A percentile compares a stretch with the other conserved stretches of the same genome.
These are phyloP conservation scores for Penstemon newberryi DNA, from an alignment of 257 asterid species.

Conservation along the genomic window DNA sequence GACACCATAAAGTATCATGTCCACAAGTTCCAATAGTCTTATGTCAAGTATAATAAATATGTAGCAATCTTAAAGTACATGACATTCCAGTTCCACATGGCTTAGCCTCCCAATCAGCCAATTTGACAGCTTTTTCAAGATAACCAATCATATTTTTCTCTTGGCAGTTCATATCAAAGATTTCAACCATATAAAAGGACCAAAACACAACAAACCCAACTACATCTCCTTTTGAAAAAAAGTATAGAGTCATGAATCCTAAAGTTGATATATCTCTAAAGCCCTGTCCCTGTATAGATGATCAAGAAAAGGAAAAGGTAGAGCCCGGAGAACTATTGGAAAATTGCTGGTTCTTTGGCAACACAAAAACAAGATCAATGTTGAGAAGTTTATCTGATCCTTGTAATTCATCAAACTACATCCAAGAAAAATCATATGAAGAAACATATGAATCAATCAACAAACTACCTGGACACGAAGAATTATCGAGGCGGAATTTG, in stretches of 20 bases:
- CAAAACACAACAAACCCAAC: constrained; percentile 26
- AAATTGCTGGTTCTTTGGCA: constrained; percentile 19
- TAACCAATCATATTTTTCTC: not conserved
- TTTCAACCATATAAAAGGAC: not conserved
- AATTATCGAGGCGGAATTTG: not conserved
- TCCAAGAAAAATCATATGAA: constrained; percentile 31
- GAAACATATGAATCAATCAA: constrained; percentile 39
- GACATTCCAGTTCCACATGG: constrained; percentile 40
- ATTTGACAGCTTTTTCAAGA: constrained; percentile 23
- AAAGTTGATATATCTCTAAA: not conserved
- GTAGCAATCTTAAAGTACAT: constrained; percentile 18
- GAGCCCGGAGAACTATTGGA: constrained; percentile 21
- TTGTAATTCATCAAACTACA: constrained; percentile 30
- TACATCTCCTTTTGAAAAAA: constrained; percentile 34
- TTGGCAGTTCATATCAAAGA: not conserved
- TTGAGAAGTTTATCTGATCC: constrained; percentile 42
- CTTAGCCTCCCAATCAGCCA: constrained; percentile 17
- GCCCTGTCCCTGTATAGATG: too few relatives aligned
- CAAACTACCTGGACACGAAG: constrained; percentile 14
- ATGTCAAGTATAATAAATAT: constrained; percentile 7
- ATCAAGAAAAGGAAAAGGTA: not conserved
- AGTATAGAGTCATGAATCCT: constrained; percentile 23
- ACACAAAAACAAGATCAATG: constrained; percentile 12
- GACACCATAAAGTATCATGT: not conserved
- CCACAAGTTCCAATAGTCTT: not conserved